Conservation (phyloP, 2,329 filamentous ascomycete species). For the Huntiella abstrusa region DNA sequence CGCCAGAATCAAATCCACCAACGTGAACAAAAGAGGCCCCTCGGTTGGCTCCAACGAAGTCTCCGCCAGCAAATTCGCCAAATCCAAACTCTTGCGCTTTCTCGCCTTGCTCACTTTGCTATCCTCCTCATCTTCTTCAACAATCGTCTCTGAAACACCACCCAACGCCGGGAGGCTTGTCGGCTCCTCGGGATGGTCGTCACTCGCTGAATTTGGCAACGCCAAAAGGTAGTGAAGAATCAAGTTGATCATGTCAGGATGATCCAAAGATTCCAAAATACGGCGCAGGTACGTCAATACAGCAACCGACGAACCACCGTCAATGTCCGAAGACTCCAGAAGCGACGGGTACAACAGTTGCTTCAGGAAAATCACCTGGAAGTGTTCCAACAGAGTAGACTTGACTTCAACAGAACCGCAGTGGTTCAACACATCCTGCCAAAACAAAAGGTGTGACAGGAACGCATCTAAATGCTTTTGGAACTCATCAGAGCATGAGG, state of each 20-base stretch:
- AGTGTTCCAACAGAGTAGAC: constrained; percentile 84
- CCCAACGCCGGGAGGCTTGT: background rate
- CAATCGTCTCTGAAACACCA: background rate
- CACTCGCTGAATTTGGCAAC: constrained; percentile 36
- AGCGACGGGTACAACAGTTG: constrained; percentile 92
- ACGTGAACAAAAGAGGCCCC: constrained; percentile 77
- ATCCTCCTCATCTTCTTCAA: constrained; percentile 7
- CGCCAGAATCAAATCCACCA: constrained; percentile 76
- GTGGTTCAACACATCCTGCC: constrained; percentile 95
- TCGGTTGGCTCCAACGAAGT: constrained; percentile 34
- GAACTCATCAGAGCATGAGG: constrained; percentile 55
- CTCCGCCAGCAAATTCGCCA: constrained; percentile 60
- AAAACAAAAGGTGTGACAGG: constrained; percentile 84
- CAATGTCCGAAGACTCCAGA: constrained; percentile 88
- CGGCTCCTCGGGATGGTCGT: constrained; percentile 12
- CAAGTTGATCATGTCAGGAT: constrained; percentile 84
- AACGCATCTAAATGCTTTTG: constrained; percentile 84
- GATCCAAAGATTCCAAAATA: constrained; percentile 78
- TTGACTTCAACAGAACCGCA: constrained; percentile 84
- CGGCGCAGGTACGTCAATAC: constrained; percentile 84
- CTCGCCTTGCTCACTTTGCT: constrained; percentile 49
- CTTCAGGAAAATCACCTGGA: constrained; percentile 88
- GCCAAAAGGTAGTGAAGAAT: constrained; percentile 85
- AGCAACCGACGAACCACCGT: constrained; percentile 89
- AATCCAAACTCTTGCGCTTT: constrained; percentile 74